Evolutionary conservation across 2,329 filamentous ascomycete genomes (phyloP).

Genomic region (Raffaelea deltoideospora): DNA sequence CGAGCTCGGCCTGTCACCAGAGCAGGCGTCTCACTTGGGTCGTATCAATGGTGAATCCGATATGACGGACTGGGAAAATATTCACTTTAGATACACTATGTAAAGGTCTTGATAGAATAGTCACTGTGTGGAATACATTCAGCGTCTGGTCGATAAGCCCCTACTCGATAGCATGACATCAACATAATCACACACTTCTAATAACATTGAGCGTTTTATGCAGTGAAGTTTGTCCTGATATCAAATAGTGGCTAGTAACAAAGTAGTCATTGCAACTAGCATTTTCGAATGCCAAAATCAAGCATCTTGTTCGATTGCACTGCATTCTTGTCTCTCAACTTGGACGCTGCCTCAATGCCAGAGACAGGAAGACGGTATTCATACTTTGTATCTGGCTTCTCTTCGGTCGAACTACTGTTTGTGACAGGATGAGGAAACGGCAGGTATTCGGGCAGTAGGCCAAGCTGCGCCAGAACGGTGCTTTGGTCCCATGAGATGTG

Average conservation of each 20-base stretch:
- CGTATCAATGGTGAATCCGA: constrained; percentile 7
- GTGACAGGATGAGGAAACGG: constrained; percentile 42
- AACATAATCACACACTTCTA: too few relatives aligned
- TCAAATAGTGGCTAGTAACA: too few relatives aligned
- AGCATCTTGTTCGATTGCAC: constrained; percentile 42
- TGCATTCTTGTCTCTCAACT: constrained; percentile 32
- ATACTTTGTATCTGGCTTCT: constrained; percentile 16
- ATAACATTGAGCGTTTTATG: too few relatives aligned
- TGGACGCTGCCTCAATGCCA: constrained; percentile 36
- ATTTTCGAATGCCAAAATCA: constrained; percentile 13
- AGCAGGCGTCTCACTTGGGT: constrained; percentile 5
- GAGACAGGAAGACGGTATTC: constrained; percentile 48
- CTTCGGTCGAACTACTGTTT: constrained; percentile 14
- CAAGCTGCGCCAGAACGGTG: constrained; percentile 44
- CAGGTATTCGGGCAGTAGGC: constrained; percentile 48
- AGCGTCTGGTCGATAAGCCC: too few relatives aligned
- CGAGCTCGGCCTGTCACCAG: constrained; percentile 1
- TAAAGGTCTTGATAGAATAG: not conserved
- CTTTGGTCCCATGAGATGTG: constrained; percentile 59
- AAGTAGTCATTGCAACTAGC: too few relatives aligned
- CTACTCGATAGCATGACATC: too few relatives aligned
- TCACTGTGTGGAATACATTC: too few relatives aligned
- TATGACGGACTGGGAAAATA: constrained; percentile 7
- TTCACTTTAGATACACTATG: constrained; percentile 7
- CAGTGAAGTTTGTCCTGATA: too few relatives aligned